Base-by-base conservation (phyloP, 1,284 basidiomycete species). In the Termitomyces sp. region DNA sequence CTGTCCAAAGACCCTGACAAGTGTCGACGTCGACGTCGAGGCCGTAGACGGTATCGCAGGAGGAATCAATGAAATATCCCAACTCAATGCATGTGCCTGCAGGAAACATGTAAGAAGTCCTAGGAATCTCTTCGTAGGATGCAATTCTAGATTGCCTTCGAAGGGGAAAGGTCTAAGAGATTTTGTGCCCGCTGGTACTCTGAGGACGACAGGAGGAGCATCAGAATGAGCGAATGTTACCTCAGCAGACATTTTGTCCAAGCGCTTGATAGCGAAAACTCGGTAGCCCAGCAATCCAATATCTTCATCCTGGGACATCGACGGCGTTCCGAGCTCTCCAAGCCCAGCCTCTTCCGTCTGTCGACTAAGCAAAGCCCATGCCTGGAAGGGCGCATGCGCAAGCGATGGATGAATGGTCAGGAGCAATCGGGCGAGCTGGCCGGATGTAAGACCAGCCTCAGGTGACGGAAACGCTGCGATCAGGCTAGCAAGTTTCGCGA, bases 351-450 rank as follows among this genome's bases (percentile, higher is more conserved):
- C 79, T 54, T 80, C 73, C 3, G 74, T 73, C 55, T 83, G 81
- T 33, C 75, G 69, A 46, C 77, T 76, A 15, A 86, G 76, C 57
- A 82, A 69, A 2, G 79, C 81, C 83, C 83, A 86, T 10, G 79
- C 80, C 44, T 80, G 74, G 61, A 81, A 78, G 3, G 81, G 74
- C 5, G 81, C 78, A 58, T 80, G 70, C 8, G 76, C 66, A 30
- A 86, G 70, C 0, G 67, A 75, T 0, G 83, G 83, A 62, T 86
- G 81, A 15, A 86, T 70, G 0, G 75, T 74, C 17, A 84, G 64
- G 17, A 85, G 58, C 1, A 85, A 65, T 12, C 79, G 71, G 1
- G 79, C 76, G 8, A 84, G 76, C 59, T 82, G 77, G 1, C 67
- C 68, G 0, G 82, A 72, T 0, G 73, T 64, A 1, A 81, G 63